Percentiles rank a stretch among this genome's conserved stretches.
phyloP scores from a whole-genome alignment of 495 filamentous ascomycete species.

The Penicillium samsonianum region DNA sequence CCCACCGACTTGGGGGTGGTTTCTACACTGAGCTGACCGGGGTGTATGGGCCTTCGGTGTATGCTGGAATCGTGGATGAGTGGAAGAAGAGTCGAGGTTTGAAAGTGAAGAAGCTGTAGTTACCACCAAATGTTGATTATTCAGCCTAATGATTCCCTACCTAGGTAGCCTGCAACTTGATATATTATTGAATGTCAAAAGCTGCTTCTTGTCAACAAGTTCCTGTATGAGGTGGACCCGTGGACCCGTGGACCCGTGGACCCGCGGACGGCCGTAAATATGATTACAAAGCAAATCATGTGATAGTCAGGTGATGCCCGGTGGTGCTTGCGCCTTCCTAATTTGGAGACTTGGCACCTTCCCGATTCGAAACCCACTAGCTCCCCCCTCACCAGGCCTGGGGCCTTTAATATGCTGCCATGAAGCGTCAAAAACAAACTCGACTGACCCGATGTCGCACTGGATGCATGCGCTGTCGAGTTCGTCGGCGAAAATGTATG shows the following conservation, averaged over 20 bases:
- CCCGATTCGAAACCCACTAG: not conserved
- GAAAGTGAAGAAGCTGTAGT: not conserved
- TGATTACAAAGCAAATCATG: not conserved
- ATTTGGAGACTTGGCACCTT: conserved; percentile 15
- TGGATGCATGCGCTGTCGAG: conserved; percentile 47
- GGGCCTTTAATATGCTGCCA: conserved; percentile 1
- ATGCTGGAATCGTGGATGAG: conserved; percentile 36
- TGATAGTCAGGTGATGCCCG: conserved; percentile 6
- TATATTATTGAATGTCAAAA: not conserved
- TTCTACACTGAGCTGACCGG: conserved; percentile 28
- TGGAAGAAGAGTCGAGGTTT: conserved; percentile 19
- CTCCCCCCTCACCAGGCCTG: not conserved
- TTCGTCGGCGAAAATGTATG: conserved; percentile 46
- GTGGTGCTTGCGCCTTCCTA: conserved; percentile 25
- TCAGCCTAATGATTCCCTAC: not conserved
- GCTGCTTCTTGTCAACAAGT: no score
- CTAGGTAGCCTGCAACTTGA: not conserved
- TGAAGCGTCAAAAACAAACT: conserved; percentile 16
- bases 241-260: not conserved
- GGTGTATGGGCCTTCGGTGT: conserved; percentile 31
- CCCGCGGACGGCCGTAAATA: no score
- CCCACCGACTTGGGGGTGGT: conserved; percentile 30
- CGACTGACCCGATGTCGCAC: conserved; percentile 41
- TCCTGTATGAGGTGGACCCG: no score
- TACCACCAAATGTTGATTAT: not conserved